phyloP scores from a whole-genome alignment of 148 eudicot genomes.

The Vaccinium myrtillus region DNA sequence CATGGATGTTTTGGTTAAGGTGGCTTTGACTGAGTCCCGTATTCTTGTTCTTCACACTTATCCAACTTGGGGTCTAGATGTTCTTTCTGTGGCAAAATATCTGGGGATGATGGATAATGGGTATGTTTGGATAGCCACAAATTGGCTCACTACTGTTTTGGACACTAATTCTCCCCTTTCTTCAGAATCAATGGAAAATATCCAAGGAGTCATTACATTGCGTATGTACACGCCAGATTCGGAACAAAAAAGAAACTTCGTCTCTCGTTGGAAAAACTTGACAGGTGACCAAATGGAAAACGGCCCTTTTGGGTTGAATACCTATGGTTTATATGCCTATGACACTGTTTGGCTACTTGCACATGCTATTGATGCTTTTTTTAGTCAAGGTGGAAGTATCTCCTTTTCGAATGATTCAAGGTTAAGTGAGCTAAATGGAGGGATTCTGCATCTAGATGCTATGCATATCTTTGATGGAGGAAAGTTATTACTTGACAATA shows the following conservation, averaged over 20 bases:
- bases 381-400: constrained; percentile 53
- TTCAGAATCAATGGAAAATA: not conserved
- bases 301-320: constrained; percentile 44
- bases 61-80: constrained; percentile 32
- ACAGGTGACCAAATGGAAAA: constrained; percentile 23
- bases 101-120: constrained; percentile 28
- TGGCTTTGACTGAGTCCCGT: constrained; percentile 47
- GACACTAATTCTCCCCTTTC: constrained; percentile 25
- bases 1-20: constrained; percentile 35
- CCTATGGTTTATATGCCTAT: constrained; percentile 68
- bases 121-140: constrained; percentile 37
- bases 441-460: constrained; percentile 46
- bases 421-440: constrained; percentile 25
- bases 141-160: constrained; percentile 33
- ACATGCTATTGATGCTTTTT: constrained; percentile 47
- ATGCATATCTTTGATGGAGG: constrained; percentile 71
- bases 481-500: constrained; percentile 34
- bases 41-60: constrained; percentile 55
- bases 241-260: constrained; percentile 25
- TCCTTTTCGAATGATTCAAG: constrained; percentile 51
- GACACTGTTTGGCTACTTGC: constrained; percentile 82
- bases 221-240: constrained; percentile 40
- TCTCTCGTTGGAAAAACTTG: constrained; percentile 39
- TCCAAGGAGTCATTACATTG: constrained; percentile 36
- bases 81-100: constrained; percentile 26